These are phyloP conservation scores for Cryphonectria radicalis DNA, from an alignment of 2,329 filamentous ascomycete genomes.

Conservation along the genomic window DNA sequence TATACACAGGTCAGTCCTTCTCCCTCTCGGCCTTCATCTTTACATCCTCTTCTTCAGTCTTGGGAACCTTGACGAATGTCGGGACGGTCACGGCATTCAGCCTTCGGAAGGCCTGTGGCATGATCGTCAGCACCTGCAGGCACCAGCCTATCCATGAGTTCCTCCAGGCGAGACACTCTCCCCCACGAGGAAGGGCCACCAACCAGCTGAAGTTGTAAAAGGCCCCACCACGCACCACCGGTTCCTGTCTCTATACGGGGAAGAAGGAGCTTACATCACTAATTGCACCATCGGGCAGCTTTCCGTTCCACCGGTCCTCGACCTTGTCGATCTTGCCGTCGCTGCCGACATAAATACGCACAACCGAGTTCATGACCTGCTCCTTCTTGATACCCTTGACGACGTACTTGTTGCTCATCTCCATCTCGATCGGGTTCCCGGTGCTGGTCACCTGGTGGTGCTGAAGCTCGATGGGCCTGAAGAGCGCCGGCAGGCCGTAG, in stretches of 20 bases:
- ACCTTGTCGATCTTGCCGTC: slow-evolving; percentile 42
- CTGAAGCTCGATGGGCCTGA: slow-evolving; percentile 60
- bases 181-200: slow-evolving; percentile 10
- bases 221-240: slow-evolving; percentile 32
- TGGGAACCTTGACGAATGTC: slow-evolving; percentile 40
- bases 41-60: slow-evolving; percentile 41
- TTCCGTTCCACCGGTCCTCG: slow-evolving; percentile 44
- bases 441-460: slow-evolving; percentile 55
- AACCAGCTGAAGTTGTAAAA: slow-evolving; percentile 26
- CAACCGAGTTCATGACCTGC: slow-evolving; percentile 39
- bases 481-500: slow-evolving; percentile 64
- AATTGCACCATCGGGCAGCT: slow-evolving; percentile 41
- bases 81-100: slow-evolving; percentile 43
- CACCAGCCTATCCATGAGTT: too few species aligned
- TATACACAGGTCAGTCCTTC: slow-evolving; percentile 15
- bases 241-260: slow-evolving; percentile 18
- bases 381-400: slow-evolving; percentile 40
- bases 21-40: slow-evolving; percentile 40
- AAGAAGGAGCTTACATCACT: slow-evolving; percentile 38
- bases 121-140: slow-evolving; percentile 22
- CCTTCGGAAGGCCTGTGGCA: slow-evolving; percentile 40
- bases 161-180: not conserved
- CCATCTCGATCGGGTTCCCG: slow-evolving; percentile 64
- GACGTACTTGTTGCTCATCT: slow-evolving; percentile 45
- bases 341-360: slow-evolving; percentile 39